Percentiles rank a stretch among this genome's conserved stretches.
These are phyloP conservation scores for Uronychia binucleata DNA, from an alignment of 73 alveolate genomes.

Conservation along the genomic window DNA sequence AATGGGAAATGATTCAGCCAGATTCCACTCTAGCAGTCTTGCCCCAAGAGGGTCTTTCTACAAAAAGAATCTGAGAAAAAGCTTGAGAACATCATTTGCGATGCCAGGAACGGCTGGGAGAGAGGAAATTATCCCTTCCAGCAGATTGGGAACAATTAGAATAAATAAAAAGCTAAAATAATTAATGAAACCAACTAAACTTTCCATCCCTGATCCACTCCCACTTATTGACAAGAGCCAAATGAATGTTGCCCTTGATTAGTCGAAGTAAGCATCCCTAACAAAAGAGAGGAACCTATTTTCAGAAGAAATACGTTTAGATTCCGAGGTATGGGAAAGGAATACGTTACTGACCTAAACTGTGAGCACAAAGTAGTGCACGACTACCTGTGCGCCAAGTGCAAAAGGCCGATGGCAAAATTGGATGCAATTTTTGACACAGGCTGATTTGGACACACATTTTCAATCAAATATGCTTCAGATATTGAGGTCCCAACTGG, in stretches of 20 bases:
- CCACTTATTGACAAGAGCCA: not conserved
- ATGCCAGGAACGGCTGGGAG: not conserved
- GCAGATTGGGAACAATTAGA: not conserved
- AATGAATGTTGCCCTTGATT: not conserved
- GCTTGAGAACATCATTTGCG: not conserved
- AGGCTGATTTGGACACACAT: not conserved
- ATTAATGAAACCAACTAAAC: not conserved
- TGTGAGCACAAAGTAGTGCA: slow-evolving; percentile 22
- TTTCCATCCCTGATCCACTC: not conserved
- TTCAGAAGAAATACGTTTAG: not conserved
- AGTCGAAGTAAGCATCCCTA: not conserved
- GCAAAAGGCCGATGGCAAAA: slow-evolving; percentile 5
- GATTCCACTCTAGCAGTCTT: not conserved
- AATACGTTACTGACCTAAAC: not conserved
- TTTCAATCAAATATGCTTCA: not conserved
- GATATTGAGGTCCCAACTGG: slow-evolving; percentile 12
- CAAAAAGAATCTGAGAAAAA: not conserved
- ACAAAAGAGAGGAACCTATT: not conserved
- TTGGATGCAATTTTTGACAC: slow-evolving; percentile 36
- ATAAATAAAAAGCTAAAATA: too few relatives aligned
- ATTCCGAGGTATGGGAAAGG: not conserved
- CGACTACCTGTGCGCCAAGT: slow-evolving; percentile 26
- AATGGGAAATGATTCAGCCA: not conserved
- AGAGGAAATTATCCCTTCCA: not conserved
- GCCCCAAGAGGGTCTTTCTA: not conserved